A percentile compares a stretch with the other conserved stretches of the same genome.
phyloP scores from a whole-genome alignment of 768 basidiomycete genomes.

The Sutorius australiensis region DNA sequence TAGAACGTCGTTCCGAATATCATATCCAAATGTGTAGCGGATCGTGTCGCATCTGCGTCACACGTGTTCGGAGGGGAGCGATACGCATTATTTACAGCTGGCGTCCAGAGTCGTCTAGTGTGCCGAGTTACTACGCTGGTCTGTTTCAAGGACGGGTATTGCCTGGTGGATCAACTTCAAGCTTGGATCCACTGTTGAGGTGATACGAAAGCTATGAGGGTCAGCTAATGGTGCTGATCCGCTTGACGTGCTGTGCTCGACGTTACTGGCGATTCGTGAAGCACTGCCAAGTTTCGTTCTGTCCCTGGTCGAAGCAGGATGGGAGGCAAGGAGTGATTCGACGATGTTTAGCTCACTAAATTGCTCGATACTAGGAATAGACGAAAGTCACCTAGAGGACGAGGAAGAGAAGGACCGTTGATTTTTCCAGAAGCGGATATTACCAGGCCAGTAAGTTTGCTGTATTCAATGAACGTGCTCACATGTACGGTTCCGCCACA shows the following conservation, averaged over 20 bases:
- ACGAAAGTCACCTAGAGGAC: neutral
- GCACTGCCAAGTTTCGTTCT: conserved; percentile 17
- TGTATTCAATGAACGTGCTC: neutral
- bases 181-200: conserved; percentile 44
- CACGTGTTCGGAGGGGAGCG: conserved; percentile 41
- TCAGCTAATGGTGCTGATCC: neutral
- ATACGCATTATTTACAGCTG: conserved; percentile 53
- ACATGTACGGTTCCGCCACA: neutral
- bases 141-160: conserved; percentile 49
- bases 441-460: neutral
- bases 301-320: conserved; percentile 29
- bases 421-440: neutral
- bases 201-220: conserved; percentile 4
- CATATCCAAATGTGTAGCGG: conserved; percentile 1
- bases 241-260: conserved; percentile 8
- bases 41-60: conserved; percentile 30
- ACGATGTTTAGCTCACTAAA: conserved; percentile 30
- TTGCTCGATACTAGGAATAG: conserved; percentile 18
- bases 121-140: conserved; percentile 33
- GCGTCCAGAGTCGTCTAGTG: neutral
- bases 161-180: conserved; percentile 46
- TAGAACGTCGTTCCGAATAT: conserved; percentile 43
- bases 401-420: conserved; percentile 20
- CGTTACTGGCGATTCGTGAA: conserved; percentile 9
- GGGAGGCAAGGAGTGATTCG: conserved; percentile 35